Evolutionary conservation across 495 filamentous ascomycete species (phyloP), one percentile per base, ranked within the genome.

Genomic region (Aspergillus leporis): DNA sequence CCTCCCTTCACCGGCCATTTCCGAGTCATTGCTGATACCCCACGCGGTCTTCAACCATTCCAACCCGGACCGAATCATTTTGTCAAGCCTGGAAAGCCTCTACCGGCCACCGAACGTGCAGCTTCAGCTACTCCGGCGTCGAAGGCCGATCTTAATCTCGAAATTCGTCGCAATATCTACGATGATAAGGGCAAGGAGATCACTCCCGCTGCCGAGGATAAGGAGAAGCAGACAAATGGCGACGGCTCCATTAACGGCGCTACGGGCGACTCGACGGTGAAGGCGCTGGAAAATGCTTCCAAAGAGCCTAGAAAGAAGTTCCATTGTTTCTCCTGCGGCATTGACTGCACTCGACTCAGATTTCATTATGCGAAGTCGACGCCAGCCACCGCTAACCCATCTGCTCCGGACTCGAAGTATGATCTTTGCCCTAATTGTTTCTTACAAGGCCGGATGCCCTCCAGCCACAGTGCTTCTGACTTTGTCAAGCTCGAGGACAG

Each of bases 1-100:
- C 95, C 94, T 4, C 95, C 94, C 14, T 97, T 96, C 66, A 98
- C 94, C 1, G 93, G 94, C 40, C 95, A 98, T 75, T 98, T 98
- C 85, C 86, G 91, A 61, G 85, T 97, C 52, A 88, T 92, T 49
- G 93, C 90, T 62, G 94, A 98, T 71, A 97, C 94, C 5, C 95
- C 94, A 48, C 90, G 94, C 31, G 94, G 94, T 18, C 83, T 98
- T 36, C 93, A 97, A 69, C 87, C 93, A 41, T 96, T 92, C 82
- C 94, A 98, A 68, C 94, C 94, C 21, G 88, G 89, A 5, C 85
- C 92, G 0, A 87, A 90, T 66, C 83, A 90, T 14, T 77, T 83
- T 30, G 80, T 91, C 22, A 88, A 91, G 21, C 77, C 86, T 34
- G 92, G 89, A 19, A 95, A 87, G 70, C 81, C 84, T 55, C 85